Evolutionary conservation across 345 rosid genomes (phyloP).

Genomic region (Salix suchowensis): DNA sequence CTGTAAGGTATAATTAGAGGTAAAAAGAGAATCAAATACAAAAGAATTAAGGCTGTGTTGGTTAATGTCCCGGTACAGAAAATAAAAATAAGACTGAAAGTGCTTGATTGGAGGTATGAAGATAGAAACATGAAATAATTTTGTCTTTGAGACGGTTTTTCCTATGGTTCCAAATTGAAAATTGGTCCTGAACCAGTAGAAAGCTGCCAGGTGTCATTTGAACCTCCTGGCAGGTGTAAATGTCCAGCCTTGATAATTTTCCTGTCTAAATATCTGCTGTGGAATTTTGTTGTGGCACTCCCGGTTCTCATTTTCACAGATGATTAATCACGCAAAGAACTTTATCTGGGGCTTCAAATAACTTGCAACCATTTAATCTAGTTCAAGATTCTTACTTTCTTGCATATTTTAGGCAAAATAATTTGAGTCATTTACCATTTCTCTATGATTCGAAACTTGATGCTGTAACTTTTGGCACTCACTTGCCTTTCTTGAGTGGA

Average conservation of each 20-base stretch:
- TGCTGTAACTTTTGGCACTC: not conserved
- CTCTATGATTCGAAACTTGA: not conserved
- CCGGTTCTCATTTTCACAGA: not conserved
- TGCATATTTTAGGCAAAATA: not conserved
- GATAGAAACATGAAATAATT: too few relatives aligned
- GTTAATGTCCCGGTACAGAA: not conserved
- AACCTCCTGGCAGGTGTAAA: too few relatives aligned
- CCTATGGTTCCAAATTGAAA: not conserved
- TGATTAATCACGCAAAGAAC: not conserved
- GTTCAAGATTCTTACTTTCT: not conserved
- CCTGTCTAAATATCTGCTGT: not conserved
- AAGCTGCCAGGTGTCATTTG: not conserved
- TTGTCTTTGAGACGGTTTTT: too few relatives aligned
- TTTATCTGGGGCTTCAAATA: not conserved
- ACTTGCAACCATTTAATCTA: not conserved
- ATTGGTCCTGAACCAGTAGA: not conserved
- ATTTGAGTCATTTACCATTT: not conserved
- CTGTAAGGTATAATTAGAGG: not conserved
- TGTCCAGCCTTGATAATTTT: not conserved
- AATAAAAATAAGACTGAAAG: too few relatives aligned
- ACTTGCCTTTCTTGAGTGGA: not conserved
- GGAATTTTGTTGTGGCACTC: not conserved
- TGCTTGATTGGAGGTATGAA: too few relatives aligned
- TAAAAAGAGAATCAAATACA: not conserved
- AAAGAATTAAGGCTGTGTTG: not conserved